Conservation (phyloP, 163 green algal species). For the Smithsoniella earleae region DNA sequence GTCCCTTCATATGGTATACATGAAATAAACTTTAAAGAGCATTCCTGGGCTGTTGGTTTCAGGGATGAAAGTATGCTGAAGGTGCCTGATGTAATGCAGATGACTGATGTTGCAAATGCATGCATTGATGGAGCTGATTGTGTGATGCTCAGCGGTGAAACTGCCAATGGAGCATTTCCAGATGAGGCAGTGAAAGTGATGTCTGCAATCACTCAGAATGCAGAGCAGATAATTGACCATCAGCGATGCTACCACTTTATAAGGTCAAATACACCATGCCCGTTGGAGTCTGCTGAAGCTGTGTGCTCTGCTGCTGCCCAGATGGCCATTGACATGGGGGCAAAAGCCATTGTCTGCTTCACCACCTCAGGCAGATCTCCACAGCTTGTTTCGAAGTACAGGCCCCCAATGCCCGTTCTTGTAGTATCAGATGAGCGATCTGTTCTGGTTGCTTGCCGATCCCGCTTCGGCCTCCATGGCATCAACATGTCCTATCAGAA, state of each 20-base stretch:
- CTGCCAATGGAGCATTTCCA: conserved; percentile 58
- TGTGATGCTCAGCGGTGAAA: conserved; percentile 67
- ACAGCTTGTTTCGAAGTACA: conserved; percentile 51
- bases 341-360: conserved; percentile 50
- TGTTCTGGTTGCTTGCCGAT: conserved; percentile 8
- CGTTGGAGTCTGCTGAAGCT: conserved; percentile 49
- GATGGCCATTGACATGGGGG: conserved; percentile 48
- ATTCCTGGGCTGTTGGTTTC: too few relatives aligned
- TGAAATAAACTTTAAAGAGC: too few relatives aligned
- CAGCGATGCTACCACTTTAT: conserved; percentile 46
- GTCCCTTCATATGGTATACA: too few relatives aligned
- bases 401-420: conserved; percentile 46
- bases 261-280: conserved; percentile 46
- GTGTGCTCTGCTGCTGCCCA: conserved; percentile 43
- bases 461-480: conserved; percentile 16
- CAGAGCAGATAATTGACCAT: conserved; percentile 49
- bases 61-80: too few relatives aligned
- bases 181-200: conserved; percentile 54
- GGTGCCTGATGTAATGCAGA: too few relatives aligned
- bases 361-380: conserved; percentile 41
- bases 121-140: conserved; percentile 62
- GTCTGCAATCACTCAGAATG: conserved; percentile 47
- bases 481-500: not conserved
- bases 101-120: conserved; percentile 69
- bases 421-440: conserved; percentile 38